Base-by-base conservation (phyloP, 1,139 yeast species). In the Nematodospora anomalae region DNA sequence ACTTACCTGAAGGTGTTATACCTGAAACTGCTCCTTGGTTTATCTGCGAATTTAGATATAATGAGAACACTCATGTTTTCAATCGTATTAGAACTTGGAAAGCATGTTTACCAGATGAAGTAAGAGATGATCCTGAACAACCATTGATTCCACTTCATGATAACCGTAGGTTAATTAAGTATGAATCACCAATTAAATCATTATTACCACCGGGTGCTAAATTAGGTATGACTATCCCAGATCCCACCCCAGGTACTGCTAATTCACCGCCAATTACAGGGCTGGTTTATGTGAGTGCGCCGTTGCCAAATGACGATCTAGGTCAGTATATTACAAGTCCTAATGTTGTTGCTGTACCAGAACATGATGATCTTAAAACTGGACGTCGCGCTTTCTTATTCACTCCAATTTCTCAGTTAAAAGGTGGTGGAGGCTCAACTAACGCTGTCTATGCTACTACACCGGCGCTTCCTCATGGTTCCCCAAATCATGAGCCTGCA, bases 31-130 rank as follows among this genome's bases (percentile, higher is more conserved):
- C 94, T 14, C 92, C 95, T 4, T 77, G 95, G 59, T 92, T 89
- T 60, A 84, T 94, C 49, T 92, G 98, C 66, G 98, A 92, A 62
- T 87, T 81, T 59, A 80, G 98, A 53, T 92, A 90, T 64, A 92
- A 92, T 56, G 97, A 90, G 57, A 75, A 78, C 40, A 95, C 86
- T 52, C 88, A 87, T 57, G 83, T 83, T 18, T 92, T 92, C 69
- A 92, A 92, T 64, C 83, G 94, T 57, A 92, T 92, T 52, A 79
- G 97, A 55, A 92, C 98, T 1, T 92, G 98, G 98, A 92, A 88
- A 60, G 97, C 97, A 3, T 92, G 98, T 67, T 74, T 92, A 47
- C 98, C 98, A 0, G 98, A 92, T 60, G 98, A 90, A 57, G 86
- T 90, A 27, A 79, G 97, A 53, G 90, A 85, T 45, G 74, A 79